Evolutionary conservation across 169 alveolate genomes (phyloP).

Genomic region (Plasmodium yoelii): DNA sequence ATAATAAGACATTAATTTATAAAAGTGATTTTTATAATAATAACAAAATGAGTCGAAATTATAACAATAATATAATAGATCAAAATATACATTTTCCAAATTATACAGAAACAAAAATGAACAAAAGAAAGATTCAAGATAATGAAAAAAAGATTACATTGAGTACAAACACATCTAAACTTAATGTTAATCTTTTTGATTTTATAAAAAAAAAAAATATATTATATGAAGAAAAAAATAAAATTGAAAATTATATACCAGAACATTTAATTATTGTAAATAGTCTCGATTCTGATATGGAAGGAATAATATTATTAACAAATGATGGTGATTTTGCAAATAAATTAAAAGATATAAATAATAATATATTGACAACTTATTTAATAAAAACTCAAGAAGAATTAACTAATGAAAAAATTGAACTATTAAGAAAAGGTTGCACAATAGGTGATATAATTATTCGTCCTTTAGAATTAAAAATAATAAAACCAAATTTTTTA

Average conservation of each 20-base stretch:
- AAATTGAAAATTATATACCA: constrained; percentile 26
- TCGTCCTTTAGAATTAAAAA: constrained; percentile 25
- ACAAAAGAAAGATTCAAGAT: not conserved
- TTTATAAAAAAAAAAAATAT: constrained; percentile 37
- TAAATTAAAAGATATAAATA: constrained; percentile 41
- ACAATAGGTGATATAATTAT: constrained; percentile 11
- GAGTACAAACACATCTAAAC: not conserved
- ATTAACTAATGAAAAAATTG: constrained; percentile 20
- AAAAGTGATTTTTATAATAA: not conserved
- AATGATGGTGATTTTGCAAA: constrained; percentile 75
- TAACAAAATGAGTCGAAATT: not conserved
- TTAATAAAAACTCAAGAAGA: constrained; percentile 53
- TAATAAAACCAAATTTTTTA: constrained; percentile 7
- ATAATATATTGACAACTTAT: constrained; percentile 60
- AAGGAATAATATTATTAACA: constrained; percentile 52
- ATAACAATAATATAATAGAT: not conserved
- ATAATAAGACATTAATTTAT: not conserved
- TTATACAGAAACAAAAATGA: not conserved
- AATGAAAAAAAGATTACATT: not conserved
- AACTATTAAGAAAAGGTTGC: constrained; percentile 47
- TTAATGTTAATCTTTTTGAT: constrained; percentile 34
- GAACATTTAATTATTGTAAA: constrained; percentile 59
- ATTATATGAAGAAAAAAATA: constrained; percentile 33
- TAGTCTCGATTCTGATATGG: constrained; percentile 26
- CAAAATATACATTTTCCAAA: not conserved